Conservation (phyloP, 2,329 filamentous ascomycete genomes). For the Microsporum canis region DNA sequence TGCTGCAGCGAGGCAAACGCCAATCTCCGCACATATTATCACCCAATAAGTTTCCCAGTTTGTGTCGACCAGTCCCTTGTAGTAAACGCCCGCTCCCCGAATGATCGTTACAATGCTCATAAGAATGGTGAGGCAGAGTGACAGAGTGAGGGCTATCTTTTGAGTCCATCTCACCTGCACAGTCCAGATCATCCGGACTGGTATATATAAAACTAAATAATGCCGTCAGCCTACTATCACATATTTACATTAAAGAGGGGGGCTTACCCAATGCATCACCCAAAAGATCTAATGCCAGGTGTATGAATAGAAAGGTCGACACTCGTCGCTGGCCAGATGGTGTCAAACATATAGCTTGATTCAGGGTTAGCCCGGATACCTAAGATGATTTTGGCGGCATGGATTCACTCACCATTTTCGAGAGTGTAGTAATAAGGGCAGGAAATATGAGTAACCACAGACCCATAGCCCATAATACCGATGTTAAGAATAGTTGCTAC, state of each 20-base stretch:
- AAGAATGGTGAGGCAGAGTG: slow-evolving; percentile 2
- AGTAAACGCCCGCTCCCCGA: slow-evolving; percentile 1
- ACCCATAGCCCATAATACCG: not conserved
- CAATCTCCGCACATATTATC: slow-evolving; percentile 1
- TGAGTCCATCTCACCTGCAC: slow-evolving; percentile 3
- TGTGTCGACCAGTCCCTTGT: not conserved
- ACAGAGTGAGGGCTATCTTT: not conserved
- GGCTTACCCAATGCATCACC: not conserved
- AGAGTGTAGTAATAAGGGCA: slow-evolving; percentile 3
- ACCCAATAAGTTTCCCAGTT: slow-evolving; percentile 2
- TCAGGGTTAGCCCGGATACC: not conserved
- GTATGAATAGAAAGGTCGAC: not conserved
- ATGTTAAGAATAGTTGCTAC: not conserved
- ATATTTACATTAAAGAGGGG: not conserved
- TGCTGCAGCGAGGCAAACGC: not conserved
- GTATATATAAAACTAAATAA: not conserved
- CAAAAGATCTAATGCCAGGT: not conserved
- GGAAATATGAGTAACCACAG: not conserved
- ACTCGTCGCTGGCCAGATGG: not conserved
- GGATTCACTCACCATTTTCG: not conserved
- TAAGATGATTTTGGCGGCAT: not conserved
- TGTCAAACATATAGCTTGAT: not conserved
- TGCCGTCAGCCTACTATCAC: not conserved
- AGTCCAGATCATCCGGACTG: not conserved
- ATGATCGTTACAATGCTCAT: slow-evolving; percentile 3